Base-by-base conservation (phyloP, 2,329 filamentous ascomycete genomes). In the Fusarium goolgardi region DNA sequence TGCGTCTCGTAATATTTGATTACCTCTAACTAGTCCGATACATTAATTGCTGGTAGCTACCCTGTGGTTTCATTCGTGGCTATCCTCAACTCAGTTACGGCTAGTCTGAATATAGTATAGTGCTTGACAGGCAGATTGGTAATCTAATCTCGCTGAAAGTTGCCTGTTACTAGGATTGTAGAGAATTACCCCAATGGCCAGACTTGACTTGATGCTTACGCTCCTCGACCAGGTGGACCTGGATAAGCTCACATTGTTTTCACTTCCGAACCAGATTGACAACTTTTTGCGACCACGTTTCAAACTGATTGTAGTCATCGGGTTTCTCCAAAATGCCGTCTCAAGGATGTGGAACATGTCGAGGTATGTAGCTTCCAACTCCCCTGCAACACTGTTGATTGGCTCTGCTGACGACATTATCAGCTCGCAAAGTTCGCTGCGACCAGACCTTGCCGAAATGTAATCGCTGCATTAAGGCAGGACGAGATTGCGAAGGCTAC, bases 371-470 rank as follows among this genome's bases (percentile, higher is more conserved):
- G 2, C 18, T 18, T 9, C 3, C 1, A 27, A 2, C 20, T 5
- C 21, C 8, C 13, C n/a, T 3, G 0, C 1, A 10, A 9, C 12
- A 13, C 13, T 6, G 6, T 18, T 6, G 12, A n/a, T n/a, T 15
- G 12, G 18, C 9, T 4, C n/a, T 21, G 20, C 55, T 71, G 15
- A 69, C 23, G 12, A 3, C 5, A 8, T 1, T 6, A 9, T 8
- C 34, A 72, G 70, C 52, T 1, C 70, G 70, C 9, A 72, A 71
- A 13, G 64, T 72, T 0, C 67, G 56, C 12, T 72, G 70, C 7
- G 70, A 72, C 32, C 64, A 67, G 10, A 13, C 56, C 0, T 40
- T 47, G 3, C 70, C 70, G 0, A 45, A 11, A 18, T 72, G 70
- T 7, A 49, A 41, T 9, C 56, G 65, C 3, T 72, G 70, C 25